Evolutionary conservation across 23 red algal genomes (phyloP).

Genomic region (Gracilaria domingensis): DNA sequence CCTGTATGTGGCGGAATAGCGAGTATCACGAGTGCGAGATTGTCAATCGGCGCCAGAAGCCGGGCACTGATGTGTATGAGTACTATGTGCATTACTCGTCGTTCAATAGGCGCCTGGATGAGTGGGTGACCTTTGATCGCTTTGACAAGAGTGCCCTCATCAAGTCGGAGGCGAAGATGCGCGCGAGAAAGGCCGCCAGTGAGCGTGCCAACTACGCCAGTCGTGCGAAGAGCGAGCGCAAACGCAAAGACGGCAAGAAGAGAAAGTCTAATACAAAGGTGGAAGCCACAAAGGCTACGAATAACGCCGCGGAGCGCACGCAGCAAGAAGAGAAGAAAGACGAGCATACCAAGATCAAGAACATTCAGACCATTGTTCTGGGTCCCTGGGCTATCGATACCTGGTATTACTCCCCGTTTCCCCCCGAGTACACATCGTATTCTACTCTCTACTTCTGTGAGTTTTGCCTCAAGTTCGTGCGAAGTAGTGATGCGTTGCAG

Average conservation of each 20-base stretch:
- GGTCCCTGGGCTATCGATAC: conserved; percentile 86
- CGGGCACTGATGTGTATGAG: conserved; percentile 75
- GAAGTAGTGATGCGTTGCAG: conserved; percentile 66
- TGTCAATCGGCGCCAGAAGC: conserved; percentile 67
- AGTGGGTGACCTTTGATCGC: conserved; percentile 88
- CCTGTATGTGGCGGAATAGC: conserved; percentile 74
- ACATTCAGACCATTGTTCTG: conserved; percentile 90
- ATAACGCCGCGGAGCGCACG: conserved; percentile 15
- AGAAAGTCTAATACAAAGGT: conserved; percentile 41
- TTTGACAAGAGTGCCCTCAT: conserved; percentile 76
- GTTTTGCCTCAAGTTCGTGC: conserved; percentile 93
- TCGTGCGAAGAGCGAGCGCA: conserved; percentile 63
- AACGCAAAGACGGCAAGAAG: conserved; percentile 52
- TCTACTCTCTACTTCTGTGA: conserved; percentile 93
- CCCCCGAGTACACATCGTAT: conserved; percentile 82
- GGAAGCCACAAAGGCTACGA: not conserved
- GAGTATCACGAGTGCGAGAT: conserved; percentile 81
- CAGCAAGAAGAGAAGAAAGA: conserved; percentile 63
- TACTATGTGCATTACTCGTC: conserved; percentile 97
- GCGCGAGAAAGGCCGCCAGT: conserved; percentile 53
- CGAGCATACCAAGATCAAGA: conserved; percentile 92
- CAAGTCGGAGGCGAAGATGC: conserved; percentile 20
- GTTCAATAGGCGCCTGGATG: conserved; percentile 96
- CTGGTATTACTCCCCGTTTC: conserved; percentile 99
- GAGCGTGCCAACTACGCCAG: conserved; percentile 61